These are phyloP conservation scores for Pleurozium schreberi DNA, from an alignment of 225 moss, liverwort and hornwort species.

Conservation along the genomic window DNA sequence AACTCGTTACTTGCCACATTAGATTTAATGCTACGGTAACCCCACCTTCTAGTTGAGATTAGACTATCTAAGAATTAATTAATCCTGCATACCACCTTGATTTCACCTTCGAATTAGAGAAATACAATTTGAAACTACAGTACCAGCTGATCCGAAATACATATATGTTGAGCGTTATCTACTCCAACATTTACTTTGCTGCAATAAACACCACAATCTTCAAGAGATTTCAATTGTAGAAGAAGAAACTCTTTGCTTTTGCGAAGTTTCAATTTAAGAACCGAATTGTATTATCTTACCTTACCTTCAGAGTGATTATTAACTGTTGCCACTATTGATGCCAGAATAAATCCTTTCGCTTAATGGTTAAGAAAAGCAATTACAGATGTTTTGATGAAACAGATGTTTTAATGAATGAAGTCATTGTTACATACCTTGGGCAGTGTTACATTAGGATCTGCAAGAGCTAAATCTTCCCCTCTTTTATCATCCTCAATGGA, in stretches of 20 bases:
- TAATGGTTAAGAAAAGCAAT: background rate
- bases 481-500: background rate
- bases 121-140: background rate
- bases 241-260: background rate
- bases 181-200: slow-evolving; percentile 17
- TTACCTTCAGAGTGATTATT: background rate
- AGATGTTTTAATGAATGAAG: background rate
- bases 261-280: background rate
- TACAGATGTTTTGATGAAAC: no score
- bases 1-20: background rate
- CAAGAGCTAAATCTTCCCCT: slow-evolving; percentile 15
- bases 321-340: background rate
- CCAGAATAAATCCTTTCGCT: background rate
- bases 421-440: slow-evolving; percentile 2
- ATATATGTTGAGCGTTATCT: background rate
- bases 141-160: background rate
- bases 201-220: background rate
- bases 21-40: background rate
- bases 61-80: background rate
- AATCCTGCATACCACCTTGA: background rate
- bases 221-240: background rate
- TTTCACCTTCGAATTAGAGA: background rate
- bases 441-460: background rate
- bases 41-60: background rate
- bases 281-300: background rate